A percentile compares a stretch with the other conserved stretches of the same genome.
phyloP scores from a whole-genome alignment of 1,139 yeast genomes.

The Pichia sp. region DNA sequence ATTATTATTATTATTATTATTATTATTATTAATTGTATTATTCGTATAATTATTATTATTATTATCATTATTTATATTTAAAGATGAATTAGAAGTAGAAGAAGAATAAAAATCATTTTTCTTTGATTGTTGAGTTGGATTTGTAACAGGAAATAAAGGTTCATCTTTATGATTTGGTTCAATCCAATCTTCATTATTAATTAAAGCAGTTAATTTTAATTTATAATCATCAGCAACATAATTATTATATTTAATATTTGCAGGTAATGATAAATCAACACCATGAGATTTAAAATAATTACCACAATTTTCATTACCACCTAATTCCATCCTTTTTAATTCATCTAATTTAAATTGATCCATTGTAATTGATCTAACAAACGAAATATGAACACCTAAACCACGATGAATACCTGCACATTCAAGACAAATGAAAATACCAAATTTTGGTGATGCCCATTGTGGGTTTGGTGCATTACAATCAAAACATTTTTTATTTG shows the following conservation, averaged over 20 bases:
- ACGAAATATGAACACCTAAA: constrained; percentile 92
- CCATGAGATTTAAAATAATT: constrained; percentile 68
- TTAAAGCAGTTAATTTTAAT: constrained; percentile 64
- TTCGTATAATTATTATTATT: not conserved
- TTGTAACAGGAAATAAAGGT: constrained; percentile 33
- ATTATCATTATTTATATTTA: not conserved
- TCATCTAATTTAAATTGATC: constrained; percentile 95
- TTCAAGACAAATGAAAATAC: constrained; percentile 91
- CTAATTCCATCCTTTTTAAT: constrained; percentile 82
- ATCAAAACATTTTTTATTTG: constrained; percentile 86
- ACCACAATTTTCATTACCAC: constrained; percentile 80
- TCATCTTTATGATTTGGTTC: constrained; percentile 59
- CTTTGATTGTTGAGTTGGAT: not conserved
- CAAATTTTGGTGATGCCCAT: constrained; percentile 98
- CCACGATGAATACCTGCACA: constrained; percentile 97
- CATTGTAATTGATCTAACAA: constrained; percentile 94
- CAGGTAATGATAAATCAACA: constrained; percentile 55
- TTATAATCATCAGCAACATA: constrained; percentile 93
- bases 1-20: not conserved
- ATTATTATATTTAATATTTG: constrained; percentile 74
- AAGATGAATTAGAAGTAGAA: constrained; percentile 1
- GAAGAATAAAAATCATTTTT: not conserved
- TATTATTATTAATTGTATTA: not conserved
- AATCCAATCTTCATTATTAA: constrained; percentile 68
- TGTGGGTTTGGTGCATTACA: constrained; percentile 95